These are phyloP conservation scores for Alternaria longipes DNA, from an alignment of 2,329 filamentous ascomycete genomes.

Conservation along the genomic window DNA sequence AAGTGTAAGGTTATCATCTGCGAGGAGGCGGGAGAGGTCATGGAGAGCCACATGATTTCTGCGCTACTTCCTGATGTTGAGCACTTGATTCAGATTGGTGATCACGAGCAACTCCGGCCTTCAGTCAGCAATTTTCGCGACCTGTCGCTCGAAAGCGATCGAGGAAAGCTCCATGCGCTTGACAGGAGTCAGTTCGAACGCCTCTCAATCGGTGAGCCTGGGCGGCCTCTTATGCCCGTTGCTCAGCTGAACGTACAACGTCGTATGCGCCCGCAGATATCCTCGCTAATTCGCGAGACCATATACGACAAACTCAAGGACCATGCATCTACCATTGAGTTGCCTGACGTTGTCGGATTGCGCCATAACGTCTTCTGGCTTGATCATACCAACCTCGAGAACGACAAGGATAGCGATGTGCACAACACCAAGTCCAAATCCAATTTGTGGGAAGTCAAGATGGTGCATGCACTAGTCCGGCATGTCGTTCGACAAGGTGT, in stretches of 20 bases:
- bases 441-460: slow-evolving; percentile 69
- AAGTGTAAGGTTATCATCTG: slow-evolving; percentile 67
- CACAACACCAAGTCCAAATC: slow-evolving; percentile 57
- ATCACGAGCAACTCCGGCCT: slow-evolving; percentile 70
- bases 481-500: slow-evolving; percentile 72
- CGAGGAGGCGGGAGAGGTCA: slow-evolving; percentile 74
- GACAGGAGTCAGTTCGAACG: slow-evolving; percentile 71
- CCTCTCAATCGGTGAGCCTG: slow-evolving; percentile 51
- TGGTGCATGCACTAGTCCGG: slow-evolving; percentile 69
- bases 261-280: slow-evolving; percentile 72
- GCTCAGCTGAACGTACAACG: slow-evolving; percentile 65
- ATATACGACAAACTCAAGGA: slow-evolving; percentile 68
- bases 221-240: slow-evolving; percentile 35
- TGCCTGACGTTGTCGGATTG: slow-evolving; percentile 65
- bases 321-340: slow-evolving; percentile 46
- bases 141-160: slow-evolving; percentile 61
- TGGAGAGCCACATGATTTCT: slow-evolving; percentile 70
- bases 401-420: slow-evolving; percentile 15
- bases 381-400: slow-evolving; percentile 64
- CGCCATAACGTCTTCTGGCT: slow-evolving; percentile 67
- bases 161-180: slow-evolving; percentile 62
- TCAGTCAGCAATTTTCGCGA: slow-evolving; percentile 63
- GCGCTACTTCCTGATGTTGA: slow-evolving; percentile 68
- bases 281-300: slow-evolving; percentile 64
- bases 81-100: slow-evolving; percentile 71